Percentiles rank a stretch among this genome's conserved stretches.
These are phyloP conservation scores for Quercus alba DNA, from an alignment of 306 rosid species.

Conservation along the genomic window DNA sequence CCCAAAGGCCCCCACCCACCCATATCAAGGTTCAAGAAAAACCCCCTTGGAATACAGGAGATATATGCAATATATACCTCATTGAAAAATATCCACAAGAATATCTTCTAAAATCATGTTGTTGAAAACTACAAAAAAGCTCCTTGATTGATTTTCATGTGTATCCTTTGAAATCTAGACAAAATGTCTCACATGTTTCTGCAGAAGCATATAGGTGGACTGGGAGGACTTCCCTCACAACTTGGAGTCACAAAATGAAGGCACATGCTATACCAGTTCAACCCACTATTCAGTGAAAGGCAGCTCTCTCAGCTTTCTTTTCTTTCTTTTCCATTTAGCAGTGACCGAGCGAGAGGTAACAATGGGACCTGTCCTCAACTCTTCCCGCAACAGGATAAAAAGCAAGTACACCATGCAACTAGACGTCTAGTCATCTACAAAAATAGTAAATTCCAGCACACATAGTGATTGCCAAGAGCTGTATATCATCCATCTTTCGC, in stretches of 20 bases:
- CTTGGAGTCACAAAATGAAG: conserved; percentile 32
- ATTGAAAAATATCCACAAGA: not conserved
- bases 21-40: not conserved
- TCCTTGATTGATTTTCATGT: not conserved
- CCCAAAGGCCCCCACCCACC: not conserved
- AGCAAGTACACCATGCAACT: conserved; percentile 24
- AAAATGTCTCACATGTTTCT: not conserved
- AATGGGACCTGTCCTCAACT: conserved; percentile 39
- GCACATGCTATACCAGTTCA: conserved; percentile 28
- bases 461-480: conserved; percentile 15
- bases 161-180: not conserved
- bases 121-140: not conserved
- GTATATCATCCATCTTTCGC: conserved; percentile 11
- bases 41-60: not conserved
- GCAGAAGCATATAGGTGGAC: conserved; percentile 20
- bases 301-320: conserved; percentile 30
- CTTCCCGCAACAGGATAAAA: conserved; percentile 38
- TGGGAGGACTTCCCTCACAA: conserved; percentile 20
- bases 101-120: not conserved
- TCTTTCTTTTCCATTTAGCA: conserved; percentile 47
- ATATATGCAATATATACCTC: no score
- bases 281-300: conserved; percentile 38
- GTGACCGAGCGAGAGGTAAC: conserved; percentile 31
- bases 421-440: conserved; percentile 30
- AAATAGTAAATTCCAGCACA: conserved; percentile 25